Conservation (phyloP, 305 asterid species). For the Solanum hybrid region DNA sequence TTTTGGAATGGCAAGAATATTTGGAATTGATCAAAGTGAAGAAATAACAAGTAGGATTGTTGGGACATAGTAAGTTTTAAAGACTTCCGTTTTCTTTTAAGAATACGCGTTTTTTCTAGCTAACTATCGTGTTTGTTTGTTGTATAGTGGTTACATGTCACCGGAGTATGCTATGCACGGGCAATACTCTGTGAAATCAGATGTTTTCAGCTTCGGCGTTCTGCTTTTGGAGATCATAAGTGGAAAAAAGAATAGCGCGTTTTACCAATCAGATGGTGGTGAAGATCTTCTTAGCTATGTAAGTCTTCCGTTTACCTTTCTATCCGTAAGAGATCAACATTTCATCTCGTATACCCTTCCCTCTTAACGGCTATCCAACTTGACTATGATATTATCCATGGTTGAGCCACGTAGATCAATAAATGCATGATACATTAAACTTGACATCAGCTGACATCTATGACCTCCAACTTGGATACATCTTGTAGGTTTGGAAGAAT, state of each 20-base stretch:
- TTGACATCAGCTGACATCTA: neutral
- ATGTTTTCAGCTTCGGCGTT: constrained; percentile 15
- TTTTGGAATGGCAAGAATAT: constrained; percentile 31
- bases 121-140: neutral
- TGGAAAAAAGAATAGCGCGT: constrained; percentile 6
- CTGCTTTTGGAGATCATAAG: constrained; percentile 10
- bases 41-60: constrained; percentile 16
- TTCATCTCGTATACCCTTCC: neutral
- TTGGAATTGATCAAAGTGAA: constrained; percentile 13
- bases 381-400: neutral
- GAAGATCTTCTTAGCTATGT: constrained; percentile 13
- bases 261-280: neutral
- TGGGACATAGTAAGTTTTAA: constrained; percentile 25
- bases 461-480: neutral
- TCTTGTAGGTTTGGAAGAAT: constrained; percentile 10
- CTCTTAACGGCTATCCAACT: neutral
- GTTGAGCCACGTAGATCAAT: neutral
- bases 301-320: neutral
- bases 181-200: constrained; percentile 5
- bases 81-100: neutral
- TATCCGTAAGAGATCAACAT: neutral
- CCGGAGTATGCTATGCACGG: constrained; percentile 12
- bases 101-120: neutral
- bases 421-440: neutral
- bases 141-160: constrained; percentile 16